phyloP scores from a whole-genome alignment of 2,329 filamentous ascomycete genomes.

The Alternaria dauci region DNA sequence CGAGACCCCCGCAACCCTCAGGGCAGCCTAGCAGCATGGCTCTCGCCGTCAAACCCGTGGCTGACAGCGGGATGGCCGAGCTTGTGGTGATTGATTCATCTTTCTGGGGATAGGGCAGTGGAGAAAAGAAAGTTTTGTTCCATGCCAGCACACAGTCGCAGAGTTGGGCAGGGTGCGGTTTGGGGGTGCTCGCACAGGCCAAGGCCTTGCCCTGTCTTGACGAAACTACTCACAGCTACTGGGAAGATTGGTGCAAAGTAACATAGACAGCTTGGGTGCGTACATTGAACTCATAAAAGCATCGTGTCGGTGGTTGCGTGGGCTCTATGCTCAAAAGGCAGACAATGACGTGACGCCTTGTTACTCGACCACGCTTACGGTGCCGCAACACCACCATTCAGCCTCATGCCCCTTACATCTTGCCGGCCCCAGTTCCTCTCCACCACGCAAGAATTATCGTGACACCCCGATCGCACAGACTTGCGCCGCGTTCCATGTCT shows the following conservation, averaged over 20 bases:
- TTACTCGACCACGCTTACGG: neutral
- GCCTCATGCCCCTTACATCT: neutral
- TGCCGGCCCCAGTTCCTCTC: neutral
- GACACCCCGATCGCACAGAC: slow-evolving; percentile 7
- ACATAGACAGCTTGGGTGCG: neutral
- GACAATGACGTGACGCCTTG: neutral
- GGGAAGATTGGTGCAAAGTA: neutral
- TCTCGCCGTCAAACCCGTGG: neutral
- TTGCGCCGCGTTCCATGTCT: slow-evolving; percentile 7
- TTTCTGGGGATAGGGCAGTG: neutral
- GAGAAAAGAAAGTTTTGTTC: neutral
- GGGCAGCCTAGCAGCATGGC: neutral
- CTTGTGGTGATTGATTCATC: neutral
- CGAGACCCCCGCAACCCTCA: no score
- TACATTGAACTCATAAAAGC: neutral
- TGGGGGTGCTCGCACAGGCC: neutral
- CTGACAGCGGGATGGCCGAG: neutral
- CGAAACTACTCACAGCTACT: neutral
- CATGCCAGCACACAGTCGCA: neutral
- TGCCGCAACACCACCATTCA: neutral
- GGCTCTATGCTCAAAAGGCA: neutral
- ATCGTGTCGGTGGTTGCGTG: neutral
- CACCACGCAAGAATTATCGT: neutral
- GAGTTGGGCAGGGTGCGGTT: neutral
- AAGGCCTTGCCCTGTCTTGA: neutral